phyloP scores from a whole-genome alignment of 495 filamentous ascomycete species.

The Jackrogersella multiformis region DNA sequence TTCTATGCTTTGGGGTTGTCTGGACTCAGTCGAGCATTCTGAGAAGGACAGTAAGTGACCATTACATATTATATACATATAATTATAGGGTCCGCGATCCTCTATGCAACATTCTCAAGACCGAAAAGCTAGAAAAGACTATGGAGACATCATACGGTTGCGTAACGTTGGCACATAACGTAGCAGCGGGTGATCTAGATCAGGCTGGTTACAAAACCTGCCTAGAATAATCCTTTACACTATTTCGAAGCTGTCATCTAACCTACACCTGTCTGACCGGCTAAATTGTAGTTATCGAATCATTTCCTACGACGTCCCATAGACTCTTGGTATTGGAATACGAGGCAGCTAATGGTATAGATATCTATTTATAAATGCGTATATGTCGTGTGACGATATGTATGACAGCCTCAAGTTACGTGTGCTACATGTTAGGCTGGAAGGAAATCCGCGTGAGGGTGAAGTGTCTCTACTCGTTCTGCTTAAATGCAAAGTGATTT shows the following conservation, averaged over 20 bases:
- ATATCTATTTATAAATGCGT: conserved; percentile 17
- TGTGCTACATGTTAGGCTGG: conserved; percentile 8
- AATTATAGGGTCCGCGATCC: not conserved
- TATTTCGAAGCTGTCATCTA: not conserved
- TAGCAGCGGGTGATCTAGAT: conserved; percentile 23
- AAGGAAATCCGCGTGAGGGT: not conserved
- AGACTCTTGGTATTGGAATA: not conserved
- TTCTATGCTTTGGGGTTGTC: not conserved
- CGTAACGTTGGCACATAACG: conserved; percentile 33
- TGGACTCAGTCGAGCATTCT: not conserved
- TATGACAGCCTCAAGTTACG: not conserved
- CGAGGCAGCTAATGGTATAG: not conserved
- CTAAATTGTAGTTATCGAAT: conserved; percentile 24
- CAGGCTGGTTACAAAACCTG: not conserved
- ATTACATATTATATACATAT: not conserved
- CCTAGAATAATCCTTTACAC: not conserved
- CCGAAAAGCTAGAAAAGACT: not conserved
- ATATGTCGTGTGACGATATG: conserved; percentile 4
- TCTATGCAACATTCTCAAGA: not conserved
- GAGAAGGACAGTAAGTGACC: not conserved
- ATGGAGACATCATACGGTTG: not conserved
- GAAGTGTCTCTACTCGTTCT: not conserved
- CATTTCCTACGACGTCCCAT: not conserved
- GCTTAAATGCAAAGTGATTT: not conserved
- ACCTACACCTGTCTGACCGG: conserved; percentile 6